These are phyloP conservation scores for Mucor irregularis DNA, from an alignment of 371 early-diverging fungal genomes.

Conservation along the genomic window DNA sequence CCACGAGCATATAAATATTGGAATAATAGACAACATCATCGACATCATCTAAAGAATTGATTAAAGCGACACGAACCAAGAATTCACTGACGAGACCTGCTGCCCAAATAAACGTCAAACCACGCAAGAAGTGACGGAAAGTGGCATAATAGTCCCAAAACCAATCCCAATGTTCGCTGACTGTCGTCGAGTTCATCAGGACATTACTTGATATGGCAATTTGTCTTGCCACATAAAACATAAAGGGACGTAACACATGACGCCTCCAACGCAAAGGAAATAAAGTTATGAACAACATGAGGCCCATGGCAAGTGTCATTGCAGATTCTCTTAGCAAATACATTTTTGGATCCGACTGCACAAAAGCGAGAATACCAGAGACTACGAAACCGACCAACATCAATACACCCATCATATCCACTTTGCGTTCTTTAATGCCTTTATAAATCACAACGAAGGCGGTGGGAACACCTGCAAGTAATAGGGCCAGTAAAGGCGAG, in stretches of 20 bases:
- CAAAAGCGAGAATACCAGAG: slow-evolving; percentile 45
- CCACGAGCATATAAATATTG: slow-evolving; percentile 40
- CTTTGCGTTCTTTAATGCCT: slow-evolving; percentile 31
- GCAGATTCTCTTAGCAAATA: slow-evolving; percentile 51
- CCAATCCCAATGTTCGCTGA: slow-evolving; percentile 44
- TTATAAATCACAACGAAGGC: slow-evolving; percentile 35
- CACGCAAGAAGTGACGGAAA: slow-evolving; percentile 40
- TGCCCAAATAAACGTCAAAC: slow-evolving; percentile 41
- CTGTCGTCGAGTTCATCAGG: slow-evolving; percentile 24
- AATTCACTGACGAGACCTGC: slow-evolving; percentile 50
- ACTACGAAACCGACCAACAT: slow-evolving; percentile 49
- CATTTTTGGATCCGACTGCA: slow-evolving; percentile 50
- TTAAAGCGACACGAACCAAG: slow-evolving; percentile 36
- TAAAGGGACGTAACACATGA: slow-evolving; percentile 38
- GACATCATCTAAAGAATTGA: slow-evolving; percentile 37
- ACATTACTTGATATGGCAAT: slow-evolving; percentile 33
- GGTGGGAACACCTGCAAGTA: slow-evolving; percentile 48
- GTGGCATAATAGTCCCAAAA: slow-evolving; percentile 38
- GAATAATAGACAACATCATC: slow-evolving; percentile 46
- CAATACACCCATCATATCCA: slow-evolving; percentile 50
- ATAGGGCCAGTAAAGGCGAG: slow-evolving; percentile 40
- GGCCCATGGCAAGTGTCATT: slow-evolving; percentile 49
- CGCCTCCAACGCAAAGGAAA: slow-evolving; percentile 37
- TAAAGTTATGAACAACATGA: slow-evolving; percentile 42
- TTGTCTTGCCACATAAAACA: slow-evolving; percentile 50